Conservation (phyloP, 2,329 filamentous ascomycete species). For the Trichoderma brevicompactum region DNA sequence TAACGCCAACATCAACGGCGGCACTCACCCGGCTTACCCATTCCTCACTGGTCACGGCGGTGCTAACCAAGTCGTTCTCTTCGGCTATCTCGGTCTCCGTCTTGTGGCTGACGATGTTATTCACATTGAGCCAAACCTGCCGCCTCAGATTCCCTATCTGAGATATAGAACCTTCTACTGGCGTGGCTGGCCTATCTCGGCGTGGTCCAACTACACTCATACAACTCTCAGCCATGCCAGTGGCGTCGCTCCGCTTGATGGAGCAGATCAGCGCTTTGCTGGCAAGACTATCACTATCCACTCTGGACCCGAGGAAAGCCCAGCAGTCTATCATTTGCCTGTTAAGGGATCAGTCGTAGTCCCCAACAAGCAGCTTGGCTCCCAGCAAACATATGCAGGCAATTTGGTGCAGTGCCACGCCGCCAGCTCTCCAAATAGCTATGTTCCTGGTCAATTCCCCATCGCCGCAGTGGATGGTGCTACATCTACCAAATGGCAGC, state of each 20-base stretch:
- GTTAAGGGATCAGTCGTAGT: conserved; percentile 57
- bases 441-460: conserved; percentile 70
- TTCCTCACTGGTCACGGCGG: conserved; percentile 75
- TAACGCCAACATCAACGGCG: conserved; percentile 60
- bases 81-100: conserved; percentile 69
- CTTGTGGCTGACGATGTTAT: conserved; percentile 63
- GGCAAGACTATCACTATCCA: conserved; percentile 62
- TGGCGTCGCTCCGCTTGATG: conserved; percentile 47
- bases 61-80: conserved; percentile 68
- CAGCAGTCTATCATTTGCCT: conserved; percentile 50
- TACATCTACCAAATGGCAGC: conserved; percentile 34
- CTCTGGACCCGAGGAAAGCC: conserved; percentile 50
- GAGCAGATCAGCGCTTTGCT: conserved; percentile 59
- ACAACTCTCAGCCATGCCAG: conserved; percentile 38
- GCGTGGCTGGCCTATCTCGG: conserved; percentile 37
- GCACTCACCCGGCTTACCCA: conserved; percentile 62
- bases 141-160: conserved; percentile 59
- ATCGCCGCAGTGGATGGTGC: conserved; percentile 32
- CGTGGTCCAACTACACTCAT: conserved; percentile 36
- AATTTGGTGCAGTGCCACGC: conserved; percentile 70
- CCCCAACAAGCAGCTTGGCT: conserved; percentile 61
- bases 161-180: conserved; percentile 38
- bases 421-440: conserved; percentile 51
- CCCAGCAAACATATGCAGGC: conserved; percentile 56
- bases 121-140: conserved; percentile 63